These are phyloP conservation scores for Nakaseomyces bracarensis DNA, from an alignment of 1,139 yeast genomes.

Conservation along the genomic window DNA sequence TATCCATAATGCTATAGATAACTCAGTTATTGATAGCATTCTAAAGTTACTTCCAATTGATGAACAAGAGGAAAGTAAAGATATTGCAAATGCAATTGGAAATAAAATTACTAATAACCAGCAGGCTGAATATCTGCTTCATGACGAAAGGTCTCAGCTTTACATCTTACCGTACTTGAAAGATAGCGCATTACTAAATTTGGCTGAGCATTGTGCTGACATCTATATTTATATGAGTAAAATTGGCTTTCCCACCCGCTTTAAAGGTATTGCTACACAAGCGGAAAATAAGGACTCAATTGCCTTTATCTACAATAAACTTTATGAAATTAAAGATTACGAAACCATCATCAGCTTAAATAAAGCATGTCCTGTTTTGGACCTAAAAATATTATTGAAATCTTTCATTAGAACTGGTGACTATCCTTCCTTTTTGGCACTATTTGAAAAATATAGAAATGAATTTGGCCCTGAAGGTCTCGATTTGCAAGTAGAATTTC, in stretches of 20 bases:
- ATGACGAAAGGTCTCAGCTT: constrained; percentile 15
- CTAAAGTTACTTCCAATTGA: constrained; percentile 16
- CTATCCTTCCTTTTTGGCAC: constrained; percentile 14
- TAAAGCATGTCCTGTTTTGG: constrained; percentile 22
- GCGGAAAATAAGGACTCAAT: constrained; percentile 25
- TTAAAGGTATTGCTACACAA: constrained; percentile 25
- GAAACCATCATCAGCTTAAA: constrained; percentile 19
- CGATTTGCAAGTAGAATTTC: constrained; percentile 22
- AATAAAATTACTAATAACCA: constrained; percentile 13
- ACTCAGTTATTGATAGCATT: constrained; percentile 17
- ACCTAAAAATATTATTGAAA: constrained; percentile 22
- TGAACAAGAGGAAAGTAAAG: constrained; percentile 18
- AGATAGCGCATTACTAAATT: constrained; percentile 17
- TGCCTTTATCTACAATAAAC: constrained; percentile 17
- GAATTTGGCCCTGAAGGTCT: constrained; percentile 11
- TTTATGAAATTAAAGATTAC: constrained; percentile 20
- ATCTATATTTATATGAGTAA: constrained; percentile 15
- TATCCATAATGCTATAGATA: constrained; percentile 15
- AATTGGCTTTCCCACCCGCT: constrained; percentile 26
- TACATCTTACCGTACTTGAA: constrained; percentile 21
- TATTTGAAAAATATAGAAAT: constrained; percentile 17
- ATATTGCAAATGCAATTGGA: constrained; percentile 20
- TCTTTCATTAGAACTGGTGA: constrained; percentile 25
- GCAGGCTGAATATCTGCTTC: constrained; percentile 15
- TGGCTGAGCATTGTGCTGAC: constrained; percentile 13